A percentile compares a stretch with the other conserved stretches of the same genome.
Conservation (phyloP, 495 filamentous ascomycete genomes). For the Pyrenula aspistea region DNA sequence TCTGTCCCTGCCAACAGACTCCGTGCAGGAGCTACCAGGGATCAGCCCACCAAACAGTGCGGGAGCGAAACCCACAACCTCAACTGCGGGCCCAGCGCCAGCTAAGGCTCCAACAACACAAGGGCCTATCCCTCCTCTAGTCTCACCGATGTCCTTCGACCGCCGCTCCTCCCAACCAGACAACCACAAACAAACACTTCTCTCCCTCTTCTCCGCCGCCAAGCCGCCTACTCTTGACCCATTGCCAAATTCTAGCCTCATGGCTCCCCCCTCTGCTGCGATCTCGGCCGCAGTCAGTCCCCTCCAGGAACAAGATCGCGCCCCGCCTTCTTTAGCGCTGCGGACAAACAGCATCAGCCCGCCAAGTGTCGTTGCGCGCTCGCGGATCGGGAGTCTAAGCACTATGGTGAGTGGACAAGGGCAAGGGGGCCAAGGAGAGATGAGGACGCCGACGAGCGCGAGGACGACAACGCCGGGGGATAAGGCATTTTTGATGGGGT, state of each 20-base stretch:
- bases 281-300: conserved; percentile 31
- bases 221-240: conserved; percentile 28
- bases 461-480: conserved; percentile 54
- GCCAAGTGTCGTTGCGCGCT: conserved; percentile 26
- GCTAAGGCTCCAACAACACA: conserved; percentile 10
- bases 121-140: conserved; percentile 10
- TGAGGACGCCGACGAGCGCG: conserved; percentile 28
- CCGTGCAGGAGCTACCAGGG: conserved; percentile 9
- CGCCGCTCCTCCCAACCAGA: conserved; percentile 34
- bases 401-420: conserved; percentile 8
- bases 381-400: conserved; percentile 10
- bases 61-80: conserved; percentile 5
- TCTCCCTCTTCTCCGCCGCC: conserved; percentile 51
- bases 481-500: conserved; percentile 67
- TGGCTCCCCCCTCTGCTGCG: conserved; percentile 14
- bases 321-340: conserved; percentile 20
- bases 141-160: conserved; percentile 10
- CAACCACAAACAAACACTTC: conserved; percentile 55
- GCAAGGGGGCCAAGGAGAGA: conserved; percentile 23
- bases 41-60: neutral
- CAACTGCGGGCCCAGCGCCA: conserved; percentile 8
- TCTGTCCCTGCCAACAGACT: conserved; percentile 9
- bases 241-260: conserved; percentile 7
- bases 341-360: conserved; percentile 26
- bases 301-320: conserved; percentile 24